These are phyloP conservation scores for Marchantia paleacea DNA, from an alignment of 225 moss, liverwort and hornwort species.

Conservation along the genomic window DNA sequence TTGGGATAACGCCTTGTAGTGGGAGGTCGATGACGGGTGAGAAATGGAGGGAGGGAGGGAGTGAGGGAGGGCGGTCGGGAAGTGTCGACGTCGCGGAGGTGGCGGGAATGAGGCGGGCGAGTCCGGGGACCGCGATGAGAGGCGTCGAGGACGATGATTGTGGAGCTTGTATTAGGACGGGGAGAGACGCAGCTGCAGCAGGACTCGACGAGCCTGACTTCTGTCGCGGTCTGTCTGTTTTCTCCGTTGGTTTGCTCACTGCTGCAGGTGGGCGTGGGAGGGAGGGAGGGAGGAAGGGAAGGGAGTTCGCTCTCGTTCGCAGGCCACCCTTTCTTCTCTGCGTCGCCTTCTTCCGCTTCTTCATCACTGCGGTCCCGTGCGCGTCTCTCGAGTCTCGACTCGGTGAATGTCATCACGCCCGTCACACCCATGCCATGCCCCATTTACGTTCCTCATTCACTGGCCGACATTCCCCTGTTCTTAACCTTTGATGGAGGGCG, in stretches of 20 bases:
- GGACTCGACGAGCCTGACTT: not conserved
- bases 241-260: not conserved
- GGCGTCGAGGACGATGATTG: not conserved
- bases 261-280: too few species aligned
- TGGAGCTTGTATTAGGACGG: not conserved
- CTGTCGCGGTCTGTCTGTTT: conserved; percentile 2
- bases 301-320: not conserved
- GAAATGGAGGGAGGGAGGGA: not conserved
- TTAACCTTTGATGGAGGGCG: not conserved
- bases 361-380: not conserved
- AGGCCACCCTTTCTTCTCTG: not conserved
- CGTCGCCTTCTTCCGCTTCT: not conserved
- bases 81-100: conserved; percentile 7
- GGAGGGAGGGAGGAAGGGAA: not conserved
- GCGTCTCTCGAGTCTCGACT: not conserved
- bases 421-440: not conserved
- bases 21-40: not conserved
- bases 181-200: not conserved
- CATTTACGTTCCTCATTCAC: not conserved
- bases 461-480: not conserved
- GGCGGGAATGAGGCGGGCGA: not conserved
- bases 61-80: not conserved
- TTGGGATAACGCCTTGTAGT: not conserved
- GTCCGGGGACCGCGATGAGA: not conserved
- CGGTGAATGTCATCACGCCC: not conserved